Evolutionary conservation across 805 yeast genomes (phyloP).

Genomic region (Wickerhamiella azyma): DNA sequence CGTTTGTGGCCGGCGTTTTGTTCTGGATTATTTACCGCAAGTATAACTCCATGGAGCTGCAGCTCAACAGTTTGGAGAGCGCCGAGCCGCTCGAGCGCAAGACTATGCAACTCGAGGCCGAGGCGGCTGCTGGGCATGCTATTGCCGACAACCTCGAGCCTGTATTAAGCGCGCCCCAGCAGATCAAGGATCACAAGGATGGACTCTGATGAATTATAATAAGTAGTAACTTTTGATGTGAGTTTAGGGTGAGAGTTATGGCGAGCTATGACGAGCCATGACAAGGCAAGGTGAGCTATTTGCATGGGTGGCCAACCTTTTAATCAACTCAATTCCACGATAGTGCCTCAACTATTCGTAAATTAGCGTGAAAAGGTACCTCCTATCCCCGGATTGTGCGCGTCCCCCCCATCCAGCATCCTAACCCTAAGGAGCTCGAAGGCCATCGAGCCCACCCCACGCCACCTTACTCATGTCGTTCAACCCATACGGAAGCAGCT

Average conservation of each 20-base stretch:
- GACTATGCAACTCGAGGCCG: background rate
- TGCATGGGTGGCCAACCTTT: too few relatives aligned
- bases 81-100: background rate
- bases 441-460: background rate
- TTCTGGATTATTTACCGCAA: slow-evolving; percentile 50
- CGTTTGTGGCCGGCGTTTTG: slow-evolving; percentile 42
- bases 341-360: too few relatives aligned
- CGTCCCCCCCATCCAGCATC: too few relatives aligned
- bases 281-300: too few relatives aligned
- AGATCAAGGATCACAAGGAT: background rate
- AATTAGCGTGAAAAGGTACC: too few relatives aligned
- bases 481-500: slow-evolving; percentile 29
- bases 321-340: too few relatives aligned
- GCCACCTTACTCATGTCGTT: slow-evolving; percentile 12
- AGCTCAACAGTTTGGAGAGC: slow-evolving; percentile 38
- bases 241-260: too few relatives aligned
- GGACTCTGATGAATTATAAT: background rate
- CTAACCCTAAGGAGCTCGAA: too few relatives aligned
- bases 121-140: slow-evolving; percentile 7
- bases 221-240: background rate
- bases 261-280: too few relatives aligned
- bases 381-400: too few relatives aligned
- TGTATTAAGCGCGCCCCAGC: slow-evolving; percentile 1
- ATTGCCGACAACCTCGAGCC: slow-evolving; percentile 7
- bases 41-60: slow-evolving; percentile 45